Percentiles rank a stretch among this genome's conserved stretches.
Conservation (phyloP, 306 rosid genomes). For the Cicer chorassanicum region DNA sequence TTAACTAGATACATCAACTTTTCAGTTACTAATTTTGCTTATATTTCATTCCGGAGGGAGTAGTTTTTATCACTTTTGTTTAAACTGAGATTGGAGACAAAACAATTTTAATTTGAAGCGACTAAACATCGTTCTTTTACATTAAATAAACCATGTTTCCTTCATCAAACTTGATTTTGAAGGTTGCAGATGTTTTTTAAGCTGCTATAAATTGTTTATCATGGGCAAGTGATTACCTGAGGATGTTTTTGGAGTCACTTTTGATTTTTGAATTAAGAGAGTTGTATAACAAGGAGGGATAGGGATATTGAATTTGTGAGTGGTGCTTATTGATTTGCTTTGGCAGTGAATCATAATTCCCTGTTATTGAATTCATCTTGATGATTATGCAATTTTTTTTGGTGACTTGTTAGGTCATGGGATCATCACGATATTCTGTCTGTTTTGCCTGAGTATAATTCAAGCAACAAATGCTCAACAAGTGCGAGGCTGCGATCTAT, state of each 20-base stretch:
- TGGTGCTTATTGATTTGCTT: not conserved
- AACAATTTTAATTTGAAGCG: not conserved
- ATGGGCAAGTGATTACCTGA: not conserved
- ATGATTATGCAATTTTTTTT: not conserved
- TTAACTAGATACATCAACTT: too few relatives aligned
- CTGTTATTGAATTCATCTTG: slow-evolving; percentile 20
- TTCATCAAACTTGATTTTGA: not conserved
- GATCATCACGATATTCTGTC: slow-evolving; percentile 92
- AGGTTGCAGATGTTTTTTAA: slow-evolving; percentile 6
- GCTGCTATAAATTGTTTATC: not conserved
- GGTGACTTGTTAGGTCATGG: slow-evolving; percentile 71
- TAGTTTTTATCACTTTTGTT: not conserved
- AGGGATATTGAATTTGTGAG: not conserved
- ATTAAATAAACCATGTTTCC: not conserved
- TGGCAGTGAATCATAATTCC: slow-evolving; percentile 9
- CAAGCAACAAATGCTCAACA: slow-evolving; percentile 81
- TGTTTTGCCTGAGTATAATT: slow-evolving; percentile 81
- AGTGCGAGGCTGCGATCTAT: slow-evolving; percentile 83
- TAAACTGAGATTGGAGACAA: not conserved
- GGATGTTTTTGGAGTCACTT: not conserved
- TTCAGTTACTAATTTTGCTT: too few relatives aligned
- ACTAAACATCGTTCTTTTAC: not conserved
- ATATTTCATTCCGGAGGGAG: not conserved
- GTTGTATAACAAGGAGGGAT: not conserved
- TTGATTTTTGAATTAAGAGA: not conserved